Base-by-base conservation (phyloP, 352 stramenopile genomes). In the Phytophthora idaei region DNA sequence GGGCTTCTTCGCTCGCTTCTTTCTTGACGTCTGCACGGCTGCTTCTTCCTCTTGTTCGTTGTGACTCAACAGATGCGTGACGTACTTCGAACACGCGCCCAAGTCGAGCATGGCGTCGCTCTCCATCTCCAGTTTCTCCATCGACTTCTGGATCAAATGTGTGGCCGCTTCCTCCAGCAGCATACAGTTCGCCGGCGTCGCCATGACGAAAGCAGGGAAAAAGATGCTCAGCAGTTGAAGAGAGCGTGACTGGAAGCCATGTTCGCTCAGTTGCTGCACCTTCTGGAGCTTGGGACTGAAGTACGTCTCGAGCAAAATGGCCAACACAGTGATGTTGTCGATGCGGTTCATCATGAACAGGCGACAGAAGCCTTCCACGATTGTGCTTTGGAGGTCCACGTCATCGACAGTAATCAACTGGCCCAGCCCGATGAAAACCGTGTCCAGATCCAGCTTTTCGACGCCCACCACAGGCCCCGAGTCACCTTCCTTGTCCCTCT, bases 171-270 rank as follows among this genome's bases (percentile, higher is more conserved):
- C 83, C 65, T 91, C 83, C 31, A 91, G 64, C 14, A 90, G 48
- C 58, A 80, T 77, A 53, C 80, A 90, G 64, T 91, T 91, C 6
- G 61, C 41, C 1, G 68, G 62, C 29, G 77, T 88, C 2, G 83
- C 71, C n/a, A 77, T 69, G 21, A 81, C 78, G 25, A 91, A 90
- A 1, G 85, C 80, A 2, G 83, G 80, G 57, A 90, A 93, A 69
- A 93, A 93, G 3, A 93, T 76, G 28, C 82, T 90, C 21, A 93
- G 64, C 12, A 93, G 55, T 69, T 93, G 85, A 3, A 93, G 66
- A 31, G 83, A 78, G 9, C 81, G 74, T 4, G 83, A 87, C 28
- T 91, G 83, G 50, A 77, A 91, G 1, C 79, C 83, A 29, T 90
- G 72, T 25, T 90, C 80, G 29, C 75, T 75, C 25, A 69, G 61